Evolutionary conservation across 176 grass and related monocot genomes (phyloP).

Genomic region (Musa troglodytarum): DNA sequence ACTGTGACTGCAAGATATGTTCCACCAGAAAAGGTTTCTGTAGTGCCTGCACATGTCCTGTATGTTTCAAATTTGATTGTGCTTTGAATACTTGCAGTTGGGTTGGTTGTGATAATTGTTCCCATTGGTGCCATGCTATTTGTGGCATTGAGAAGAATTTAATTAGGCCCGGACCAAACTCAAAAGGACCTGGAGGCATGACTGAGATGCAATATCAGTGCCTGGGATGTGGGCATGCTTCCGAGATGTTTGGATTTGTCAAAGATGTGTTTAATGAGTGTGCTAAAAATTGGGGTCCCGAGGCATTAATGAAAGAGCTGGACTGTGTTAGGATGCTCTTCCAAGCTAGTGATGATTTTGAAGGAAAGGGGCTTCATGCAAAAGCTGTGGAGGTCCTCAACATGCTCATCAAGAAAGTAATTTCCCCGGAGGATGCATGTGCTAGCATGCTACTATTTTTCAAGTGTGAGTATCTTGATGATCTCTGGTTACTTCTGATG

Average conservation of each 20-base stretch:
- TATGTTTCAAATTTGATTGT: slow-evolving; percentile 91
- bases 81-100: slow-evolving; percentile 88
- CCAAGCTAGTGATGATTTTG: slow-evolving; percentile 83
- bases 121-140: slow-evolving; percentile 89
- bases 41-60: slow-evolving; percentile 71
- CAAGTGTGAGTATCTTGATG: slow-evolving; percentile 64
- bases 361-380: slow-evolving; percentile 76
- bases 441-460: slow-evolving; percentile 89
- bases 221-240: slow-evolving; percentile 76
- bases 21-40: slow-evolving; percentile 82
- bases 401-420: slow-evolving; percentile 53
- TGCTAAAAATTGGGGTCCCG: slow-evolving; percentile 56
- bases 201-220: slow-evolving; percentile 99
- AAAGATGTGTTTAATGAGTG: slow-evolving; percentile 94
- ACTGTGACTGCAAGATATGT: slow-evolving; percentile 93
- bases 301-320: slow-evolving; percentile 70
- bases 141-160: slow-evolving; percentile 74
- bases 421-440: slow-evolving; percentile 50
- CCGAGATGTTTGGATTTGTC: slow-evolving; percentile 98
- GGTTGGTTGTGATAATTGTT: slow-evolving; percentile 92
- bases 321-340: slow-evolving; percentile 93
- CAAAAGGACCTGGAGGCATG: slow-evolving; percentile 62
- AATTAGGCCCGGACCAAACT: slow-evolving; percentile 69
- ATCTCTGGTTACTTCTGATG: slow-evolving; percentile 6
- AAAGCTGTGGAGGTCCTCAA: slow-evolving; percentile 71